Percentiles rank a stretch among this genome's conserved stretches.
phyloP scores from a whole-genome alignment of 768 basidiomycete genomes.

The Leccinum subgranulosum region DNA sequence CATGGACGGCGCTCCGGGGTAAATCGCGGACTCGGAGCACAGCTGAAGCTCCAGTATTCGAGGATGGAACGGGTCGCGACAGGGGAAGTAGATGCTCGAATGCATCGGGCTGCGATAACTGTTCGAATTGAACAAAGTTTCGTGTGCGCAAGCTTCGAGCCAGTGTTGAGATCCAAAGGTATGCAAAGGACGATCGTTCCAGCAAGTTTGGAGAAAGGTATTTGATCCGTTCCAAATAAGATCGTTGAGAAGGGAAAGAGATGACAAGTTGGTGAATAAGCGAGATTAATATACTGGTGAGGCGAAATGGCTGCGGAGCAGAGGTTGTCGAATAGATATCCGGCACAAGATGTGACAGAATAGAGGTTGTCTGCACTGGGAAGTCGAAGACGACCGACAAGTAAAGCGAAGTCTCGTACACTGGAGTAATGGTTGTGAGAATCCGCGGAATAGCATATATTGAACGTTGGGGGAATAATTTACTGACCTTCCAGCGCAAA shows the following conservation, averaged over 20 bases:
- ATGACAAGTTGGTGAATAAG: conserved; percentile 57
- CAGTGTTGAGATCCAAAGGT: conserved; percentile 52
- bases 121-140: conserved; percentile 54
- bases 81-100: conserved; percentile 23
- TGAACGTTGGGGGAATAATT: not conserved
- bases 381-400: conserved; percentile 62
- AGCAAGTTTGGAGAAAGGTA: conserved; percentile 33
- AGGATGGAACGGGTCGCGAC: conserved; percentile 2
- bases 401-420: conserved; percentile 71
- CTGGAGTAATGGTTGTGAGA: conserved; percentile 32
- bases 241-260: conserved; percentile 62
- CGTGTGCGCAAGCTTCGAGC: conserved; percentile 49
- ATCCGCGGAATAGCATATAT: not conserved
- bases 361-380: conserved; percentile 57
- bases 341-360: conserved; percentile 58
- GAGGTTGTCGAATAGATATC: conserved; percentile 36
- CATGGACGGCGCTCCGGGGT: conserved; percentile 40
- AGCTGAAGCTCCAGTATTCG: not conserved
- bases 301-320: conserved; percentile 19
- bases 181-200: conserved; percentile 32
- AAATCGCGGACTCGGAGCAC: conserved; percentile 20
- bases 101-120: conserved; percentile 35
- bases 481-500: conserved; percentile 68
- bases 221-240: conserved; percentile 36
- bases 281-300: conserved; percentile 42